Evolutionary conservation across 441 rosid genomes (phyloP).

Genomic region (Populus hybrid): DNA sequence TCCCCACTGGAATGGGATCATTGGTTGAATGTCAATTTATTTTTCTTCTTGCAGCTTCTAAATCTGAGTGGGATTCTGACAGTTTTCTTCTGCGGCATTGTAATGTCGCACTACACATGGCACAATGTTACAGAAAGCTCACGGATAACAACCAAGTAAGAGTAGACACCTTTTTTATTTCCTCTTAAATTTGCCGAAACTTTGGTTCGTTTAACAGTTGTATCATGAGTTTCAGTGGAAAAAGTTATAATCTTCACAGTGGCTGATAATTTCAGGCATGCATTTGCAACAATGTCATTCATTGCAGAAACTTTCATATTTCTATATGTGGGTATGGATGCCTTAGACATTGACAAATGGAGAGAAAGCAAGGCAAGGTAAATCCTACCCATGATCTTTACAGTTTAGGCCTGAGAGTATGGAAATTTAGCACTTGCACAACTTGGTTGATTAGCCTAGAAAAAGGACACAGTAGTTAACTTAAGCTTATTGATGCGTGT

Average conservation of each 20-base stretch:
- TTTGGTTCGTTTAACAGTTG: neutral
- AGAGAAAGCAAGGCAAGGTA: conserved; percentile 48
- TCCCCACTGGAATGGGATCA: neutral
- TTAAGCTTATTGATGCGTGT: neutral
- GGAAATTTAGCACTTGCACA: neutral
- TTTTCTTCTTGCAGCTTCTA: conserved; percentile 41
- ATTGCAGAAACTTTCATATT: conserved; percentile 65
- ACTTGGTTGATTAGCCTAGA: neutral
- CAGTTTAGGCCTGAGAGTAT: neutral
- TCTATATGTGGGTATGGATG: conserved; percentile 68
- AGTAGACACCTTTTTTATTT: neutral
- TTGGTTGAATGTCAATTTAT: neutral
- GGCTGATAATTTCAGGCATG: conserved; percentile 48
- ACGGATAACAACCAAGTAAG: conserved; percentile 58
- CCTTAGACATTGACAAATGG: conserved; percentile 59
- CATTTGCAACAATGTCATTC: conserved; percentile 67
- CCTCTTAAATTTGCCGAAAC: neutral
- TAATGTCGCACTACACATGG: conserved; percentile 74
- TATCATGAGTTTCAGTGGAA: neutral
- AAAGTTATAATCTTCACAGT: conserved; percentile 7
- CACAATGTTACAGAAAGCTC: conserved; percentile 69
- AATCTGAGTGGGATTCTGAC: conserved; percentile 64
- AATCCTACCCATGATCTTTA: neutral
- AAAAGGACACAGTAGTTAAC: neutral
- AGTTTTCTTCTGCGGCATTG: conserved; percentile 63